Evolutionary conservation across 371 early-diverging fungal species (phyloP).

Genomic region (Mucor saturninus): DNA sequence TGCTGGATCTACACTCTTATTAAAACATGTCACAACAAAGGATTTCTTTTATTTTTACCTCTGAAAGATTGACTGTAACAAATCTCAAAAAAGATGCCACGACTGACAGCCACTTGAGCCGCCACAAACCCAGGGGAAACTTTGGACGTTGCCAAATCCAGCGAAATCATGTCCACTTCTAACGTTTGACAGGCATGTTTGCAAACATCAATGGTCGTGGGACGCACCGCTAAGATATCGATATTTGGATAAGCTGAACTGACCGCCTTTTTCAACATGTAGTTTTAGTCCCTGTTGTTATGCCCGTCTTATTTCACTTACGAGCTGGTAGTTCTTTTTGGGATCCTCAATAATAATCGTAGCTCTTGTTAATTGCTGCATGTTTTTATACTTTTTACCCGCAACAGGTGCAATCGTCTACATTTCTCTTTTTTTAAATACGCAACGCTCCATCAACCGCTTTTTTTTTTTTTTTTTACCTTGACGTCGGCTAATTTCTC

Average conservation of each 20-base stretch:
- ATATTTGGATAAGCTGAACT: constrained; percentile 60
- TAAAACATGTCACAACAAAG: background rate
- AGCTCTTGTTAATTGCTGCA: constrained; percentile 65
- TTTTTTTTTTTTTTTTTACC: constrained; percentile 60
- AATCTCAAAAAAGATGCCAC: constrained; percentile 89
- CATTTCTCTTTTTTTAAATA: constrained; percentile 44
- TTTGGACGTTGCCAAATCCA: constrained; percentile 69
- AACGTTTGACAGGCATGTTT: constrained; percentile 76
- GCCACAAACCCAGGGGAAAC: constrained; percentile 67
- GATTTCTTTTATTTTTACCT: constrained; percentile 45
- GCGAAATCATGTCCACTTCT: constrained; percentile 88
- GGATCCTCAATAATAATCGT: constrained; percentile 67
- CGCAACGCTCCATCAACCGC: too few relatives aligned
- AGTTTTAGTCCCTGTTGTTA: background rate
- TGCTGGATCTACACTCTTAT: constrained; percentile 46
- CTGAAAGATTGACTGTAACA: constrained; percentile 75
- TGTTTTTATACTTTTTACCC: constrained; percentile 36
- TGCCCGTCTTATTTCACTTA: constrained; percentile 27
- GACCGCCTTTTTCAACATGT: constrained; percentile 37
- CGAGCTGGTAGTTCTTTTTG: constrained; percentile 69
- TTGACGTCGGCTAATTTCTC: constrained; percentile 62
- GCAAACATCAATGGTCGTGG: constrained; percentile 78
- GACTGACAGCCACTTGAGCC: constrained; percentile 73
- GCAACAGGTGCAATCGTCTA: constrained; percentile 53
- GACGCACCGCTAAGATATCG: constrained; percentile 87